Conservation (phyloP, 257 asterid genomes). For the Dorcoceras hygrometricum region DNA sequence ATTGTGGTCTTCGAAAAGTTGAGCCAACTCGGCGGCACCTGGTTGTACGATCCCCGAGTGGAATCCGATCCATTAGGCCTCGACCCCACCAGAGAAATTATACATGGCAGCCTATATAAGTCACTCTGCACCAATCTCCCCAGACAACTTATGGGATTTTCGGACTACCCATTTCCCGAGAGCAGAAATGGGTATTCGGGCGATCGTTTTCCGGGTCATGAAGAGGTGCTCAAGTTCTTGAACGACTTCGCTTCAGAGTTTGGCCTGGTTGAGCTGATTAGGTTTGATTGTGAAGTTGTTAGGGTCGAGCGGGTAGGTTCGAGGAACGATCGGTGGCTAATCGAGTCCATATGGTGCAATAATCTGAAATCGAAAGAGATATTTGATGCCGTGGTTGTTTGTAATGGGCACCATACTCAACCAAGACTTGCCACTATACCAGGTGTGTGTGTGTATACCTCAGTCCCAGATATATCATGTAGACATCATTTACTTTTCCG, state of each 20-base stretch:
- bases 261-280: conserved; percentile 40
- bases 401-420: conserved; percentile 47
- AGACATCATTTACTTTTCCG: too few species aligned
- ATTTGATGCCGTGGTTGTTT: conserved; percentile 55
- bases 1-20: conserved; percentile 44
- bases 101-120: conserved; percentile 43
- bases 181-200: conserved; percentile 21
- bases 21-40: conserved; percentile 47
- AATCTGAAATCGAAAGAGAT: conserved; percentile 23
- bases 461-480: too few species aligned
- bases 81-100: conserved; percentile 44
- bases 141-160: conserved; percentile 49
- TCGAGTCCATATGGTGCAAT: conserved; percentile 33
- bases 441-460: too few species aligned
- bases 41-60: conserved; percentile 47
- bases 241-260: conserved; percentile 40
- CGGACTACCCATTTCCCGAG: conserved; percentile 42
- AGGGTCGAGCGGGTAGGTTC: conserved; percentile 36
- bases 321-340: conserved; percentile 36
- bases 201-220: conserved; percentile 43
- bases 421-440: conserved; percentile 43
- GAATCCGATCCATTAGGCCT: conserved; percentile 53
- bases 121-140: conserved; percentile 58
- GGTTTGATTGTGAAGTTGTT: conserved; percentile 40
- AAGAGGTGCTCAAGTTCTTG: conserved; percentile 51